phyloP scores from a whole-genome alignment of 1,139 yeast species.

The Magnusiomyces tetraspermus region DNA sequence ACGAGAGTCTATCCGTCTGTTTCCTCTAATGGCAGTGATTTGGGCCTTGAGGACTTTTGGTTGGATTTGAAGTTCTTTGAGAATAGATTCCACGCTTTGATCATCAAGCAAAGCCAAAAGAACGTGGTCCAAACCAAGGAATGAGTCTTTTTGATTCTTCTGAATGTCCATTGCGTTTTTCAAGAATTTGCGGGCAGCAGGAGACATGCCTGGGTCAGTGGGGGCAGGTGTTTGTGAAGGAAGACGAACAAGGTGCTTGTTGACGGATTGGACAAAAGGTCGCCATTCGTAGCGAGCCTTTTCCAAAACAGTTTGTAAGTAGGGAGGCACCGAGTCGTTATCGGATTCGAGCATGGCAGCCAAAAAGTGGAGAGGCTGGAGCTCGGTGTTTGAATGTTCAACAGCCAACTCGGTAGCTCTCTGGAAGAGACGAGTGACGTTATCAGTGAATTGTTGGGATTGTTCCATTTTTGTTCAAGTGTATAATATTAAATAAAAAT shows the following conservation, averaged over 20 bases:
- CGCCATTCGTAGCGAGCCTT: constrained; percentile 87
- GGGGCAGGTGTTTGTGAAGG: constrained; percentile 91
- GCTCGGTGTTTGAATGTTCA: constrained; percentile 74
- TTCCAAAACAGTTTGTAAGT: constrained; percentile 75
- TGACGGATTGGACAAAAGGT: constrained; percentile 66
- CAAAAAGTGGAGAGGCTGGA: constrained; percentile 75
- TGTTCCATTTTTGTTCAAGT: constrained; percentile 14
- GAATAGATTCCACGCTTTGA: constrained; percentile 54
- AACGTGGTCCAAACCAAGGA: constrained; percentile 89
- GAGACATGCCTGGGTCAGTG: constrained; percentile 57
- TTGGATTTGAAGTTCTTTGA: constrained; percentile 65
- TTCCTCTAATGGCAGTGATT: constrained; percentile 80
- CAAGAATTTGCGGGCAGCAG: constrained; percentile 42
- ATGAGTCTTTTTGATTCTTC: constrained; percentile 81
- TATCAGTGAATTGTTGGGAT: constrained; percentile 53
- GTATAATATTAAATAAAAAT: background rate
- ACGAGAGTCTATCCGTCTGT: constrained; percentile 84
- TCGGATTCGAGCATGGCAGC: constrained; percentile 74
- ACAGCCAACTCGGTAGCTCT: constrained; percentile 73
- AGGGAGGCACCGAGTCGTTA: constrained; percentile 25
- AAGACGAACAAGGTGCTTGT: constrained; percentile 67
- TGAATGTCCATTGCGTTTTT: constrained; percentile 65
- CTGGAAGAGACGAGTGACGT: constrained; percentile 74
- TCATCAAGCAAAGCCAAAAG: constrained; percentile 80
- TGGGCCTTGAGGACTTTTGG: constrained; percentile 68